A percentile compares a stretch with the other conserved stretches of the same genome.
Conservation (phyloP, 108 stramenopile species). For the Pseudonitzschia pungens region DNA sequence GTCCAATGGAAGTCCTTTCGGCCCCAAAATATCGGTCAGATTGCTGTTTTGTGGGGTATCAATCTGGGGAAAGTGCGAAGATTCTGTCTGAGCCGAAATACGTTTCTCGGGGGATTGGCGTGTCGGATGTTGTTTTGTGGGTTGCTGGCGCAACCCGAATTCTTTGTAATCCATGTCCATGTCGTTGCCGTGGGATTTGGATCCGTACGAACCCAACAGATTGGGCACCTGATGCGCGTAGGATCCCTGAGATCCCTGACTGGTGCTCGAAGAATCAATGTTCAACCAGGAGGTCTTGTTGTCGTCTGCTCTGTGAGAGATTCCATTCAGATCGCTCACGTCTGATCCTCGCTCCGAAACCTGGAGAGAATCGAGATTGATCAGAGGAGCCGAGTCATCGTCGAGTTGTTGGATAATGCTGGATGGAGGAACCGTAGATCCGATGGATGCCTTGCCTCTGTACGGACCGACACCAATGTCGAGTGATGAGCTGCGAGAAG, state of each 20-base stretch:
- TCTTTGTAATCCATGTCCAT: background rate
- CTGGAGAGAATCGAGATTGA: conserved; percentile 15
- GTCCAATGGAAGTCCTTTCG: background rate
- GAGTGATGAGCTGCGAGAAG: background rate
- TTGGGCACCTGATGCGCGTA: conserved; percentile 33
- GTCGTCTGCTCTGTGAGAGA: background rate
- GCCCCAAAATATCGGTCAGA: conserved; percentile 26
- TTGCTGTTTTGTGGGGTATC: conserved; percentile 8
- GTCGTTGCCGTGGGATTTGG: conserved; percentile 7
- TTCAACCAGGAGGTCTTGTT: conserved; percentile 17
- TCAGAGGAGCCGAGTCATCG: background rate
- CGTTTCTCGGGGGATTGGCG: background rate
- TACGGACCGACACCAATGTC: background rate
- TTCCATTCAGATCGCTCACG: conserved; percentile 5
- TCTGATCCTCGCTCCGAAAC: conserved; percentile 13
- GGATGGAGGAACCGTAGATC: background rate
- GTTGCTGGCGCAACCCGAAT: background rate
- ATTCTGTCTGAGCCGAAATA: background rate
- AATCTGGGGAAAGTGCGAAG: background rate
- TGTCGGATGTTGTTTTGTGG: background rate
- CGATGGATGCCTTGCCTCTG: background rate
- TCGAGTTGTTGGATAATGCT: background rate
- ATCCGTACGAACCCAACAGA: conserved; percentile 26
- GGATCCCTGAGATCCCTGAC: conserved; percentile 27
- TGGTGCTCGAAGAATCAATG: conserved; percentile 26